Evolutionary conservation across 2,329 filamentous ascomycete species (phyloP), one percentile per base, ranked within the genome.

Genomic region (Cryoendolithus antarcticus): DNA sequence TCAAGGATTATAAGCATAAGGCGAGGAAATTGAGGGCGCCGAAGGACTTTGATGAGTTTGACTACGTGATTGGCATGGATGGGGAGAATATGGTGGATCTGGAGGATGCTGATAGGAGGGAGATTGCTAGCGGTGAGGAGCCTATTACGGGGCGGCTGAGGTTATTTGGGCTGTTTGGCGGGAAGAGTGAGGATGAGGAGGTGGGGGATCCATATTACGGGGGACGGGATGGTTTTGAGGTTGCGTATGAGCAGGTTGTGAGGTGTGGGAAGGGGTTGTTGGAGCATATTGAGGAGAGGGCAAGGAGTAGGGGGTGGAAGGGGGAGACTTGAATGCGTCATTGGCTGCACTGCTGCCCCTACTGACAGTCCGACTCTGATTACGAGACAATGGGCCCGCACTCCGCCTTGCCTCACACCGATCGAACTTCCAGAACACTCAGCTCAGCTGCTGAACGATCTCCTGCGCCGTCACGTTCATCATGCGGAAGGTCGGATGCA

Each of bases 51-150:
- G 66, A 77, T 40, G 70, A 72, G 10, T 96, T 95, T 55, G 86
- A 96, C 62, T 96, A 93, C 63, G 78, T 98, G 44, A 78, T 98
- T 41, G 88, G 84, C 44, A 98, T 98, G 91, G 91, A 98, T 58
- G 70, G 75, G 35, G 75, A 77, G 34, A 96, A 96, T 58, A 66
- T 93, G 33, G 67, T 71, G 6, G 75, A 93, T 54, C 63, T 93
- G 42, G 60, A 77, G 52, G 68, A 75, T 28, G 62, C 80, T 55
- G 67, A 75, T 47, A 52, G 58, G 41, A 64, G 69, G 43, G 67
- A 74, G 48, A 74, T 59, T n/a, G 62, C 56, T 30, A 45, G 24
- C 3, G 45, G 72, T 48, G 65, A 70, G 7, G 61, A 62, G n/a
- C 67, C 29, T 42, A 41, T 30, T 43, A 35, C 72, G 49, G 52